phyloP scores from a whole-genome alignment of 805 yeast genomes.

The Priceomyces fermenticarens region DNA sequence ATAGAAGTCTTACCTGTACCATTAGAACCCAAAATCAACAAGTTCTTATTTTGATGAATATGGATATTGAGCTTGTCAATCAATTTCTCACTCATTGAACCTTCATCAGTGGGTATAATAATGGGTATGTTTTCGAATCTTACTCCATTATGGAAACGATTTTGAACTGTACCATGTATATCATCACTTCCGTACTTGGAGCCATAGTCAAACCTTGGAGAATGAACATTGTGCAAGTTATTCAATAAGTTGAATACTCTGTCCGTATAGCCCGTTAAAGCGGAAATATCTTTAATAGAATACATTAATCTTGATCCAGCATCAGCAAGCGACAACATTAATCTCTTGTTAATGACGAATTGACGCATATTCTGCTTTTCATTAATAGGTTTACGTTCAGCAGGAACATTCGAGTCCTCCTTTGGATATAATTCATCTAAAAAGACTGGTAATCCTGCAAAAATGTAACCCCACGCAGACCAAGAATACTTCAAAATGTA shows the following conservation, averaged over 20 bases:
- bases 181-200: conserved; percentile 43
- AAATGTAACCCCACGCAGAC: conserved; percentile 93
- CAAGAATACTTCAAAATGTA: conserved; percentile 86
- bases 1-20: conserved; percentile 90
- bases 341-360: conserved; percentile 84
- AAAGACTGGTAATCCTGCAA: conserved; percentile 86
- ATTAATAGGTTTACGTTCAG: conserved; percentile 17
- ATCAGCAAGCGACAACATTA: conserved; percentile 88
- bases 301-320: conserved; percentile 95
- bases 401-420: conserved; percentile 4
- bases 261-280: conserved; percentile 85
- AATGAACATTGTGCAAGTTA: conserved; percentile 81
- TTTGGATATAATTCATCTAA: conserved; percentile 47
- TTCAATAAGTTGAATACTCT: conserved; percentile 73
- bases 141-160: conserved; percentile 66
- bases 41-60: conserved; percentile 58
- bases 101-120: conserved; percentile 67
- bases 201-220: conserved; percentile 53
- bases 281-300: conserved; percentile 89
- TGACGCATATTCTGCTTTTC: conserved; percentile 73
- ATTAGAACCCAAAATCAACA: conserved; percentile 80
- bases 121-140: conserved; percentile 81
- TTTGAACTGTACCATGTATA: conserved; percentile 78
- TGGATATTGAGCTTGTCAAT: conserved; percentile 59
- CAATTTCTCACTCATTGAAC: conserved; percentile 59